These are phyloP conservation scores for Prunus padus DNA, from an alignment of 306 rosid species.

Conservation along the genomic window DNA sequence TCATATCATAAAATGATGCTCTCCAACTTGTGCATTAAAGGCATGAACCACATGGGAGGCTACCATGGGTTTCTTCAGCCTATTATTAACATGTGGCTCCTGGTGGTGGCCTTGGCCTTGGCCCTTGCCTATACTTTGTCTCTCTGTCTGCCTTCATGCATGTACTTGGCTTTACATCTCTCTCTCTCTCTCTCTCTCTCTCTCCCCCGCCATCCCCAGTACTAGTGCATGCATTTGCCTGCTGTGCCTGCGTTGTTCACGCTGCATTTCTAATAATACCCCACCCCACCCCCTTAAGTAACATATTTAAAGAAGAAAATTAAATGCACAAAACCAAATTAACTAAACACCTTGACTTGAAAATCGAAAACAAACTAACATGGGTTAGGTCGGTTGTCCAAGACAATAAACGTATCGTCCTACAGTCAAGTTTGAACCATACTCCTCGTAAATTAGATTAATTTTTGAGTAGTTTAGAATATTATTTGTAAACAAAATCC, in stretches of 20 bases:
- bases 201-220: background rate
- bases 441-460: no score
- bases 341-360: no score
- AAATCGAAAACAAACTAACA: no score
- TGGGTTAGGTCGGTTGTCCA: no score
- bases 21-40: conserved; percentile 55
- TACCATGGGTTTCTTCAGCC: conserved; percentile 28
- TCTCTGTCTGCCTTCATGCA: background rate
- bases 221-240: conserved; percentile 1
- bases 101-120: background rate
- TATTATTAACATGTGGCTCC: background rate
- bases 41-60: conserved; percentile 55
- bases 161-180: background rate
- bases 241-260: conserved; percentile 47
- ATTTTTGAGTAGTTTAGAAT: no score
- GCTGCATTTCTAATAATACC: conserved; percentile 28
- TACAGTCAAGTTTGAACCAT: no score
- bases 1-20: conserved; percentile 27
- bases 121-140: background rate
- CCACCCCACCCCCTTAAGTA: background rate
- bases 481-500: no score
- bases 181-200: no score
- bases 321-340: no score
- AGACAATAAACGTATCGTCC: no score
- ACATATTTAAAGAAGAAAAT: background rate